phyloP scores from a whole-genome alignment of 805 yeast genomes.

The Kodamaea laetipori region DNA sequence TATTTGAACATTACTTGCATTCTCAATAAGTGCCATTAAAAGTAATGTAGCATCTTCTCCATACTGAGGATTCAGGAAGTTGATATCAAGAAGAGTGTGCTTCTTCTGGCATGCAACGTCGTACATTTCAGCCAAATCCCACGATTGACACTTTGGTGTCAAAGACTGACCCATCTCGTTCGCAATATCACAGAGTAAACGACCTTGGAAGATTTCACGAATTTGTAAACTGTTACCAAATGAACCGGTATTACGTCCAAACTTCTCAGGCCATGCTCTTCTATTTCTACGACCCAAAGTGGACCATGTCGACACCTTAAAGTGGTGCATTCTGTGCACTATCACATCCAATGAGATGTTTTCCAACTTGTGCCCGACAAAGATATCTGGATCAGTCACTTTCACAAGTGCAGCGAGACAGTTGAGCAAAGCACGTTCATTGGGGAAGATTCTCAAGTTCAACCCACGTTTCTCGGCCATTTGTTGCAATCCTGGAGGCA shows the following conservation, averaged over 20 bases:
- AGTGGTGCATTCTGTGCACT: slow-evolving; percentile 76
- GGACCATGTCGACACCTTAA: slow-evolving; percentile 75
- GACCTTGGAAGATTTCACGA: slow-evolving; percentile 76
- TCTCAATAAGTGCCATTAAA: slow-evolving; percentile 70
- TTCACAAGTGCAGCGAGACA: slow-evolving; percentile 74
- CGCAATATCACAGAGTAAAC: slow-evolving; percentile 88
- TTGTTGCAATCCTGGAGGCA: slow-evolving; percentile 76
- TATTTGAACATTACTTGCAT: slow-evolving; percentile 63
- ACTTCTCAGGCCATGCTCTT: slow-evolving; percentile 74
- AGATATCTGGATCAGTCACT: slow-evolving; percentile 84
- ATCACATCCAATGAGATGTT: slow-evolving; percentile 75
- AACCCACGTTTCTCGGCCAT: slow-evolving; percentile 57
- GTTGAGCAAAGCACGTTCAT: slow-evolving; percentile 72
- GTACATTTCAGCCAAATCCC: slow-evolving; percentile 93
- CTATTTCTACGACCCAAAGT: slow-evolving; percentile 80
- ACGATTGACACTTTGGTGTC: slow-evolving; percentile 88
- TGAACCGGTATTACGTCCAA: slow-evolving; percentile 53
- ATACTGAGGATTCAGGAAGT: slow-evolving; percentile 65
- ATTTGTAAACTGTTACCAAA: slow-evolving; percentile 54
- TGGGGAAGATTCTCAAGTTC: slow-evolving; percentile 59
- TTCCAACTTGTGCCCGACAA: slow-evolving; percentile 86
- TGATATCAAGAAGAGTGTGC: slow-evolving; percentile 67
- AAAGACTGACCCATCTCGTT: slow-evolving; percentile 94
- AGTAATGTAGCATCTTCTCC: slow-evolving; percentile 68
- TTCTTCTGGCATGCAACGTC: slow-evolving; percentile 70